Evolutionary conservation across 2,329 filamentous ascomycete species (phyloP), one percentile per base, ranked within the genome.

Genomic region (Phialophora chinensis): DNA sequence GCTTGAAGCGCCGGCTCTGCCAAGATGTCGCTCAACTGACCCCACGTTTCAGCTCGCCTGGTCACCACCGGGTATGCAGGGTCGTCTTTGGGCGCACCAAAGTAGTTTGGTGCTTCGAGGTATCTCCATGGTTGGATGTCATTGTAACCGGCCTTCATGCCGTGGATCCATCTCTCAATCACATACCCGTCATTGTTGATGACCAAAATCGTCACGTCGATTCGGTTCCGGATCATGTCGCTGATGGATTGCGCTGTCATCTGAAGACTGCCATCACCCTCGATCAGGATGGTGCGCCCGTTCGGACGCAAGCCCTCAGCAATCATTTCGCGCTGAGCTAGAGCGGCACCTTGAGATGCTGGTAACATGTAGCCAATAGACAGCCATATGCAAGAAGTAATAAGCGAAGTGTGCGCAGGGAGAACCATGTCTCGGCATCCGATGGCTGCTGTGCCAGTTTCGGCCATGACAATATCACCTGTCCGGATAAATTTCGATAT

Each of bases 171-270:
- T 7, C 86, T 77, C 76, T 88, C 86, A 57, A 87, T 85, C 0
- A 85, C 86, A 69, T 88, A 88, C 0, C 86, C 86, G 31, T 84
- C 80, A 63, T 88, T 88, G 71, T 87, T 87, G 70, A 88, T 82
- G 8, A 88, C 72, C 66, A 88, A 81, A 14, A 79, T 75, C 7
- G 81, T 77, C 3, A 84, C 79, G 44, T 84, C 78, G 25, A 86
- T 78, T 3, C 81, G 79, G 62, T 84, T 79, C 17, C 79, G 79
- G 70, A 90, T 86, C 71, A 90, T 89, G 1, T 86, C 88, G 11
- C 85, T 84, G 3, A 91, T 78, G 69, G 90, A 88, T 73, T 91
- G 88, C 0, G 83, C 87, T 0, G 88, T 90, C 78, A 90, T 85
- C 69, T 89, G 85, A 66, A 90, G 83, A 68, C 86, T 88, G 3